These are phyloP conservation scores for Medicago ruthenica DNA, from an alignment of 306 rosid genomes.

Conservation along the genomic window DNA sequence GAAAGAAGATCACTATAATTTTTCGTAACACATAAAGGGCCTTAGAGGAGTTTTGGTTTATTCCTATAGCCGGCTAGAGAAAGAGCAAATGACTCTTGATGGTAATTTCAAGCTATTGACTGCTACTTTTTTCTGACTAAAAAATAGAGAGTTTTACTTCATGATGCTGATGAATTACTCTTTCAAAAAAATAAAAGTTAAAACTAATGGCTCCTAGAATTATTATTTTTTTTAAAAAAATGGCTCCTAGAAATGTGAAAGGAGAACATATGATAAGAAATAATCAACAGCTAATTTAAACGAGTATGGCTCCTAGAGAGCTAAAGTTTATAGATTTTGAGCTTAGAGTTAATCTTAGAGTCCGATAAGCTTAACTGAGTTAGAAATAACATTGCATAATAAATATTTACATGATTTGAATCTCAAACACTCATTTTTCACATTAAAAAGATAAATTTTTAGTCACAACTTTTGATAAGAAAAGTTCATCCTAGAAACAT, in stretches of 20 bases:
- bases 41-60: no score
- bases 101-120: constrained; percentile 44
- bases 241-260: constrained; percentile 34
- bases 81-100: constrained; percentile 44
- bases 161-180: constrained; percentile 38
- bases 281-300: constrained; percentile 38
- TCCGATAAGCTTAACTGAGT: no score
- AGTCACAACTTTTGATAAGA: no score
- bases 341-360: no score
- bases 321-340: constrained; percentile 18
- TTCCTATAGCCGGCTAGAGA: constrained; percentile 35
- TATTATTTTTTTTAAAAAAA: constrained; percentile 10
- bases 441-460: no score
- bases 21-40: background rate
- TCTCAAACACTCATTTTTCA: no score
- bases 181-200: constrained; percentile 23
- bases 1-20: constrained; percentile 59
- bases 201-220: background rate
- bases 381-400: no score
- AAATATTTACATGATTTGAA: no score
- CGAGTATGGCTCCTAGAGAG: constrained; percentile 11
- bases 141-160: constrained; percentile 35
- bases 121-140: constrained; percentile 20
- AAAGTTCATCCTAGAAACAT: no score
- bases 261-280: constrained; percentile 34